Conservation (phyloP, 2,329 filamentous ascomycete species). For the Fusarium zealandicum region DNA sequence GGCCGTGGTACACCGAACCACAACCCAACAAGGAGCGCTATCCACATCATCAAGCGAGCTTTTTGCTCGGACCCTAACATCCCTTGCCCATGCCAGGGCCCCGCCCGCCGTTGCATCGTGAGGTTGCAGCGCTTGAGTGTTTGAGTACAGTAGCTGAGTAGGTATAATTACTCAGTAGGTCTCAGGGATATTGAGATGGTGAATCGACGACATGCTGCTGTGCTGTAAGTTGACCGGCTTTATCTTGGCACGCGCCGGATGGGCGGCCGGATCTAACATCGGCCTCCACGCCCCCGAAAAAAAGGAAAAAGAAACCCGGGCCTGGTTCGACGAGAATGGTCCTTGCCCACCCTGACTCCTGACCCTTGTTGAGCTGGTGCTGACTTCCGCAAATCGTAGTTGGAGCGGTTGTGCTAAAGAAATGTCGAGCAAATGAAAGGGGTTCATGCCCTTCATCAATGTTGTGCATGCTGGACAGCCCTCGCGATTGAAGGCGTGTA, state of each 20-base stretch:
- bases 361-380: slow-evolving; percentile 19
- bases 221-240: slow-evolving; percentile 12
- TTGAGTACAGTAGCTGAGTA: not conserved
- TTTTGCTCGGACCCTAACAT: slow-evolving; percentile 32
- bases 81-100: slow-evolving; percentile 14
- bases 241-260: slow-evolving; percentile 18
- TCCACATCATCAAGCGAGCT: slow-evolving; percentile 5
- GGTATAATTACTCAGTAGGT: slow-evolving; percentile 17
- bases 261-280: slow-evolving; percentile 35
- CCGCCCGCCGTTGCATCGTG: slow-evolving; percentile 23
- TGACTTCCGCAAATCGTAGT: slow-evolving; percentile 33
- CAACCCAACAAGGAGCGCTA: not conserved
- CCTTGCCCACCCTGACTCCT: slow-evolving; percentile 12
- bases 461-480: slow-evolving; percentile 16
- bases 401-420: slow-evolving; percentile 21
- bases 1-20: not conserved
- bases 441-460: slow-evolving; percentile 8
- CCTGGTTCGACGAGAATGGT: slow-evolving; percentile 8
- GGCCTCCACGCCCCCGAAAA: slow-evolving; percentile 34
- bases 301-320: slow-evolving; percentile 19
- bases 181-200: slow-evolving; percentile 32
- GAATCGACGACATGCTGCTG: slow-evolving; percentile 22
- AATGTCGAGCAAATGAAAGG: slow-evolving; percentile 29
- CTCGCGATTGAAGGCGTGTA: slow-evolving; percentile 2
- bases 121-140: slow-evolving; percentile 20